These are phyloP conservation scores for Saccharum officinarum DNA, from an alignment of 176 grass and related monocot genomes.

Conservation along the genomic window DNA sequence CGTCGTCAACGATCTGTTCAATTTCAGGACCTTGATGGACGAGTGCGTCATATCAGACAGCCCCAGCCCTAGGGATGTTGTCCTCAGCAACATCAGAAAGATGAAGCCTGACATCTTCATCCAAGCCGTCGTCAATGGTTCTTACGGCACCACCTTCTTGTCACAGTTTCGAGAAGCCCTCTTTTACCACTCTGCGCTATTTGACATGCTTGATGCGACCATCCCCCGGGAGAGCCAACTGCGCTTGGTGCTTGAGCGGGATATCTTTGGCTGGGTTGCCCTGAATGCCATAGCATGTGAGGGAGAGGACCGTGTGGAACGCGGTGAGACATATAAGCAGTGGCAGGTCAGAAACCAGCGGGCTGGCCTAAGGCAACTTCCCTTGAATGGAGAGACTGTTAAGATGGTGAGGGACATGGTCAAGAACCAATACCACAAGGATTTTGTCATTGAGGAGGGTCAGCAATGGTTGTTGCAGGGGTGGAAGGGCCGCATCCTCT, in stretches of 20 bases:
- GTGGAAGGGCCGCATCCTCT: conserved; percentile 57
- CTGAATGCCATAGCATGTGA: conserved; percentile 1
- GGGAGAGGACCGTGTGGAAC: not conserved
- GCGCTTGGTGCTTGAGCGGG: conserved; percentile 43
- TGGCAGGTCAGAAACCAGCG: conserved; percentile 39
- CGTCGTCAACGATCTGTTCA: conserved; percentile 5
- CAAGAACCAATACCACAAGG: conserved; percentile 43
- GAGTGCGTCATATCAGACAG: not conserved
- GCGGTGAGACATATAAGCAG: conserved; percentile 52
- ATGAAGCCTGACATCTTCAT: not conserved
- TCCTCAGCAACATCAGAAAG: not conserved
- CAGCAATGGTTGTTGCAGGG: conserved; percentile 50
- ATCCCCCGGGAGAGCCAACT: not conserved
- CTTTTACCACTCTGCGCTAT: conserved; percentile 32
- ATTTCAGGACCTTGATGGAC: conserved; percentile 36
- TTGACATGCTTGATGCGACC: conserved; percentile 47
- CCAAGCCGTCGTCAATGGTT: not conserved
- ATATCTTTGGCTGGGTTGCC: conserved; percentile 15
- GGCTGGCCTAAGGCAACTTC: conserved; percentile 45
- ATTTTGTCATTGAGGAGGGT: conserved; percentile 52
- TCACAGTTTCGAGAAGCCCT: conserved; percentile 34
- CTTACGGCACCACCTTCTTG: not conserved
- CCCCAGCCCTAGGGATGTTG: not conserved
- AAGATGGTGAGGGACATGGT: conserved; percentile 34
- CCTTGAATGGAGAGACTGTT: conserved; percentile 32